phyloP scores from a whole-genome alignment of 768 basidiomycete genomes.

The Coprinopsis sp. region DNA sequence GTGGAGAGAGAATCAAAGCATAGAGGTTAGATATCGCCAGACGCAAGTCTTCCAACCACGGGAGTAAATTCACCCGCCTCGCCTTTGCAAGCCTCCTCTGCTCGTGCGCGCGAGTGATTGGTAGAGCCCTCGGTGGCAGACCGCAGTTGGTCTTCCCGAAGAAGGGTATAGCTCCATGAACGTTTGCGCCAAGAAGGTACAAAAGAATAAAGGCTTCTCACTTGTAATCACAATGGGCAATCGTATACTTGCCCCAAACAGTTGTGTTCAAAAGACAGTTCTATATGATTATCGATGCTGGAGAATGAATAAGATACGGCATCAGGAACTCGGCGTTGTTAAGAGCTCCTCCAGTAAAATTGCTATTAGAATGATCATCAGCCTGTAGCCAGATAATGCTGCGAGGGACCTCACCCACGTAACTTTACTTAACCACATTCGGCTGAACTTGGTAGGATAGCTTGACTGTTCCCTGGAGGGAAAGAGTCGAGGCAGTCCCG shows the following conservation, averaged over 20 bases:
- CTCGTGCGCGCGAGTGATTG: slow-evolving; percentile 2
- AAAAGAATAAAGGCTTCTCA: not conserved
- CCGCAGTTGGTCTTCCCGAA: slow-evolving; percentile 4
- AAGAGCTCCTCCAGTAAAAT: slow-evolving; percentile 17
- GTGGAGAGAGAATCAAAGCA: not conserved
- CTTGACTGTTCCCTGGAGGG: slow-evolving; percentile 4
- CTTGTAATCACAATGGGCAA: not conserved
- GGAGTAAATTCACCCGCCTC: not conserved
- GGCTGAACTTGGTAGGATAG: slow-evolving; percentile 13
- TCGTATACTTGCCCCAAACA: not conserved
- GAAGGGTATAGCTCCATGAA: slow-evolving; percentile 12
- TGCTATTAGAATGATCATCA: slow-evolving; percentile 6
- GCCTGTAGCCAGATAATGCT: not conserved
- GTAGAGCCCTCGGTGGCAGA: slow-evolving; percentile 11
- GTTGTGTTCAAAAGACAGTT: slow-evolving; percentile 14
- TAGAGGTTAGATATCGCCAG: not conserved
- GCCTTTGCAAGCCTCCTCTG: not conserved
- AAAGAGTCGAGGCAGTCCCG: slow-evolving; percentile 12
- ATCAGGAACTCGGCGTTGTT: slow-evolving; percentile 14
- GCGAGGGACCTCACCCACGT: slow-evolving; percentile 11
- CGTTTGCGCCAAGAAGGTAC: not conserved
- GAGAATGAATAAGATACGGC: slow-evolving; percentile 11
- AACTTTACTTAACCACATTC: slow-evolving; percentile 18
- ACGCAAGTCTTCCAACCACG: not conserved
- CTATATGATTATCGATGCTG: slow-evolving; percentile 9